Percentiles rank a stretch among this genome's conserved stretches.
These are phyloP conservation scores for Dactylellina cionopaga DNA, from an alignment of 2,329 filamentous ascomycete genomes.

Conservation along the genomic window DNA sequence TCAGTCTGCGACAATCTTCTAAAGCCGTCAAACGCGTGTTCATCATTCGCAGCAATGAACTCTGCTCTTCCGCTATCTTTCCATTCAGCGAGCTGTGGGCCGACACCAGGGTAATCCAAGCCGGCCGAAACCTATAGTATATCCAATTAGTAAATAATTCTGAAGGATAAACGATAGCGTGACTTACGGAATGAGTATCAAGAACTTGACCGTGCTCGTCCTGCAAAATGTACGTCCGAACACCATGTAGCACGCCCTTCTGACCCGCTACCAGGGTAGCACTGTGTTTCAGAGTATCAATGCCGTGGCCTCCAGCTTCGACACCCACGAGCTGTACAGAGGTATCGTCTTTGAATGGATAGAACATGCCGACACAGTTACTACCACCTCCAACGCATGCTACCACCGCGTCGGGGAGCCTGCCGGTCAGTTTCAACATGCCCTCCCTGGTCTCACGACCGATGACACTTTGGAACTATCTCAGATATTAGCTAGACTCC, in stretches of 20 bases:
- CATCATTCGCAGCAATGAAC: constrained; percentile 91
- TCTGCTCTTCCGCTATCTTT: constrained; percentile 88
- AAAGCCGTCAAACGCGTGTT: constrained; percentile 89
- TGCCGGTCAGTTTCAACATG: constrained; percentile 83
- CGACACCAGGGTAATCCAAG: constrained; percentile 95
- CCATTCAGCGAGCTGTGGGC: constrained; percentile 90
- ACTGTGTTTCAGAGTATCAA: constrained; percentile 85
- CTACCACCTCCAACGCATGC: constrained; percentile 95
- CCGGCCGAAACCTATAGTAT: constrained; percentile 76
- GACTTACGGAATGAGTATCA: constrained; percentile 83
- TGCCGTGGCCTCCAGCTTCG: constrained; percentile 91
- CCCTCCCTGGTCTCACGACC: constrained; percentile 93
- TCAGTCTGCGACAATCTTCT: constrained; percentile 84
- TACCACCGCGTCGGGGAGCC: constrained; percentile 93
- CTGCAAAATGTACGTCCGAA: constrained; percentile 94
- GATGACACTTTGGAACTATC: constrained; percentile 88
- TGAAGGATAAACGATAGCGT: not conserved
- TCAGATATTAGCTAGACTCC: not conserved
- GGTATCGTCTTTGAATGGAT: constrained; percentile 86
- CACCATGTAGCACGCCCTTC: constrained; percentile 94
- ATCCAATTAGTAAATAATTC: not conserved
- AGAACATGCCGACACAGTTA: constrained; percentile 98
- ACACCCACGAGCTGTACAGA: constrained; percentile 90
- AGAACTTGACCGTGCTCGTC: constrained; percentile 90
- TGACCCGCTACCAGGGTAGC: constrained; percentile 86